Evolutionary conservation across 257 asterid species (phyloP).

Genomic region (Striga asiatica): DNA sequence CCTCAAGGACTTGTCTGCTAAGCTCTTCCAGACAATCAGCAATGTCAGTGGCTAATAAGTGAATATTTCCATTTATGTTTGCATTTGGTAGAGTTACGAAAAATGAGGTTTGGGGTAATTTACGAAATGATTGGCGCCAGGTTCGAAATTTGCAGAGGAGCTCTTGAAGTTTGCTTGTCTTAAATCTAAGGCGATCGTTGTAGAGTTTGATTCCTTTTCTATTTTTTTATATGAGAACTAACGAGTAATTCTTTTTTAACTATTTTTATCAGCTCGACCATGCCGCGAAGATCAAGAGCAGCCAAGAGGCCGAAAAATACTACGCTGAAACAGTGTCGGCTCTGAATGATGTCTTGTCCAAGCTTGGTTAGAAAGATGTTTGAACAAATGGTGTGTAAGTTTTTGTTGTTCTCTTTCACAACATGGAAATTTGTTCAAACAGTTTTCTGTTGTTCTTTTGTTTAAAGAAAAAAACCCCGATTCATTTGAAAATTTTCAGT

Average conservation of each 20-base stretch:
- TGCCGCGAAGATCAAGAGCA: slow-evolving; percentile 86
- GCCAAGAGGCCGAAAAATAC: slow-evolving; percentile 61
- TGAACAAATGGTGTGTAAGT: not conserved
- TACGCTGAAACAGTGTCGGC: slow-evolving; percentile 63
- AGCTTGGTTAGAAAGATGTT: slow-evolving; percentile 44
- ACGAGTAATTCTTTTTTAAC: too few species aligned
- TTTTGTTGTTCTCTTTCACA: too few species aligned
- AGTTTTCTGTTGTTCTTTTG: not conserved
- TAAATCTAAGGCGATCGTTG: too few species aligned
- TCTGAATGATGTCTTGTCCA: slow-evolving; percentile 59
- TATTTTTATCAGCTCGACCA: slow-evolving; percentile 53
- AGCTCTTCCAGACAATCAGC: slow-evolving; percentile 54
- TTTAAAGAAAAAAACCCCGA: not conserved
- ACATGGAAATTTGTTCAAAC: not conserved
- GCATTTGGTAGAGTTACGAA: too few species aligned
- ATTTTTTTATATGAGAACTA: too few species aligned
- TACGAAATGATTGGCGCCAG: too few species aligned
- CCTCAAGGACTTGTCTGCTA: slow-evolving; percentile 49
- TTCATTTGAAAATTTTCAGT: not conserved
- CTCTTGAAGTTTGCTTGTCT: too few species aligned
- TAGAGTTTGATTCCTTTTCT: too few species aligned
- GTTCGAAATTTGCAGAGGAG: too few species aligned
- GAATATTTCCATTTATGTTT: not conserved
- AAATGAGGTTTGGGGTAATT: too few species aligned
- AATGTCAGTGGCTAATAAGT: slow-evolving; percentile 25